A percentile compares a stretch with the other conserved stretches of the same genome.
Evolutionary conservation across 2,329 filamentous ascomycete species (phyloP).

Genomic region (Colletotrichum ledebouriae): DNA sequence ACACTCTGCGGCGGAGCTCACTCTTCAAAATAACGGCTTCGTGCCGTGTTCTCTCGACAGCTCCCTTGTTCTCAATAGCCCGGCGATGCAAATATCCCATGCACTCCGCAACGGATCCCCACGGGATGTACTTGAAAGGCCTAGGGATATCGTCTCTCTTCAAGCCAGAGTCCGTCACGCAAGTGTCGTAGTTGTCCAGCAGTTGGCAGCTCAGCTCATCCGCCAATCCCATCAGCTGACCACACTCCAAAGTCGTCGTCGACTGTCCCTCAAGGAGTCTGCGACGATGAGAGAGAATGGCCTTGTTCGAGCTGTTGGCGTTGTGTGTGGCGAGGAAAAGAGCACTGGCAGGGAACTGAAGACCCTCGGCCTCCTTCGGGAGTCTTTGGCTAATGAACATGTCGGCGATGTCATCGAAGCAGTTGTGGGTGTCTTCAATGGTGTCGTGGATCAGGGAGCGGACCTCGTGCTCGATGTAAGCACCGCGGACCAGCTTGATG

Average conservation of each 20-base stretch:
- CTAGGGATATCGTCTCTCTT: conserved; percentile 35
- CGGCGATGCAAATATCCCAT: conserved; percentile 44
- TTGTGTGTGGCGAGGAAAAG: conserved; percentile 90
- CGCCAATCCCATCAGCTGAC: conserved; percentile 76
- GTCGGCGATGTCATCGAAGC: conserved; percentile 79
- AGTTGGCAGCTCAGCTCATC: conserved; percentile 86
- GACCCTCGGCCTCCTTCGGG: conserved; percentile 46
- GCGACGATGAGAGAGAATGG: conserved; percentile 71
- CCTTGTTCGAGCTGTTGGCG: conserved; percentile 60
- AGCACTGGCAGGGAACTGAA: conserved; percentile 67
- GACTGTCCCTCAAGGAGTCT: conserved; percentile 62
- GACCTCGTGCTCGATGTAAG: conserved; percentile 79
- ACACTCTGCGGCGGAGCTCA: conserved; percentile 47
- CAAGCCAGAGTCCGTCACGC: conserved; percentile 30
- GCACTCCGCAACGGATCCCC: conserved; percentile 44
- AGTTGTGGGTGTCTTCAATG: conserved; percentile 77
- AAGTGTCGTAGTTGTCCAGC: conserved; percentile 46
- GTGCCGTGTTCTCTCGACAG: conserved; percentile 43
- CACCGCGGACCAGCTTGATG: conserved; percentile 81
- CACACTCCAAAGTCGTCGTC: conserved; percentile 57
- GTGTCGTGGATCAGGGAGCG: conserved; percentile 79
- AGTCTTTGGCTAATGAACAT: conserved; percentile 75
- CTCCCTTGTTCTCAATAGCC: conserved; percentile 44
- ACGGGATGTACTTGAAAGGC: conserved; percentile 45
- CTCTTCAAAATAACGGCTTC: conserved; percentile 49